These are phyloP conservation scores for Fusarium staphyleae DNA, from an alignment of 2,329 filamentous ascomycete species.

Conservation along the genomic window DNA sequence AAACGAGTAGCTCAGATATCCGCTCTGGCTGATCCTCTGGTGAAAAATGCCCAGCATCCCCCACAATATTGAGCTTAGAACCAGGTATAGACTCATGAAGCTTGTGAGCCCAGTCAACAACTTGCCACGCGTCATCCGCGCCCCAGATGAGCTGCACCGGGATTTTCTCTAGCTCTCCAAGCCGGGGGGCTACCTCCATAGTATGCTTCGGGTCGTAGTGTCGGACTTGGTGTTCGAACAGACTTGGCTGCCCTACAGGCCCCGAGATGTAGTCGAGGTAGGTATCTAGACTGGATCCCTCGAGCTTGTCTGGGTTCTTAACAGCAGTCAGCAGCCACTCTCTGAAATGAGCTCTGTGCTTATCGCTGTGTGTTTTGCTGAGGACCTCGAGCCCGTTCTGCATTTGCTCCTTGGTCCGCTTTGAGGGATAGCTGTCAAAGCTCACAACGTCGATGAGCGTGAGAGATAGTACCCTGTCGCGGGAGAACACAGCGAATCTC, in stretches of 20 bases:
- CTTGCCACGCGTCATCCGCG: constrained; percentile 44
- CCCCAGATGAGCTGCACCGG: constrained; percentile 45
- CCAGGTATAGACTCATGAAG: constrained; percentile 42
- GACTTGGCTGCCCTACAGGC: constrained; percentile 43
- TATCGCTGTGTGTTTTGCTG: constrained; percentile 29
- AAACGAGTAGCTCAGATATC: constrained; percentile 22
- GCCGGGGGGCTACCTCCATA: constrained; percentile 39
- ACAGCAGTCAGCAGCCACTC: constrained; percentile 41
- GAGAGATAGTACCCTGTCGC: constrained; percentile 35
- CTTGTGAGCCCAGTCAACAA: constrained; percentile 43
- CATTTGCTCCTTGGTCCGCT: constrained; percentile 44
- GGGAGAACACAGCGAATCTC: constrained; percentile 38
- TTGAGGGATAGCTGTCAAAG: constrained; percentile 47
- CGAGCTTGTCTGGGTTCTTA: constrained; percentile 23
- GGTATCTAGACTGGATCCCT: constrained; percentile 32
- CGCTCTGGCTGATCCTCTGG: constrained; percentile 41
- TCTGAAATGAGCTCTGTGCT: constrained; percentile 39
- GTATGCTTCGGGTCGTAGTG: constrained; percentile 47
- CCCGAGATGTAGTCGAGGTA: constrained; percentile 45
- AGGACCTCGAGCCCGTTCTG: constrained; percentile 39
- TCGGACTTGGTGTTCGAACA: constrained; percentile 46
- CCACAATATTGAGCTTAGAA: constrained; percentile 38
- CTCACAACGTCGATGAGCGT: constrained; percentile 44
- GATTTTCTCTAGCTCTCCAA: constrained; percentile 36
- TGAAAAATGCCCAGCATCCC: constrained; percentile 44